Percentiles rank a stretch among this genome's conserved stretches.
These are phyloP conservation scores for Pouteria glomerata DNA, from an alignment of 148 eudicot species.

Conservation along the genomic window DNA sequence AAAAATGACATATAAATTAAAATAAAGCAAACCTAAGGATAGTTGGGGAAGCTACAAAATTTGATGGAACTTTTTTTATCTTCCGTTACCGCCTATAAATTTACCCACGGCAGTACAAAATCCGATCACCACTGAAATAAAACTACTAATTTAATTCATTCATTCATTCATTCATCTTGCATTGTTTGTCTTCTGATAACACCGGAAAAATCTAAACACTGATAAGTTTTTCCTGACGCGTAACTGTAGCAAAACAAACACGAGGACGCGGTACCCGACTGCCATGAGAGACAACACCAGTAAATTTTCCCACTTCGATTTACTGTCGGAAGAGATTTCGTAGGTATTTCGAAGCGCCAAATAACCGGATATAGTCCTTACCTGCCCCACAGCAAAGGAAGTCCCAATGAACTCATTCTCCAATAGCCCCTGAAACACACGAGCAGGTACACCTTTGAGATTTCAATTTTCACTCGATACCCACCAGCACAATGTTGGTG, in stretches of 20 bases:
- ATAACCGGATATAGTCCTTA: slow-evolving; percentile 74
- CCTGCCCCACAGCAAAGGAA: slow-evolving; percentile 80
- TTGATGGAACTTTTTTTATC: too few relatives aligned
- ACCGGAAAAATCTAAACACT: slow-evolving; percentile 30
- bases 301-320: slow-evolving; percentile 77
- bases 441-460: too few relatives aligned
- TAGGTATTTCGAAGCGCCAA: slow-evolving; percentile 74
- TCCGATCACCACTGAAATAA: too few relatives aligned
- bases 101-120: too few relatives aligned
- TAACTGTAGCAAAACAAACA: slow-evolving; percentile 53
- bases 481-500: too few relatives aligned
- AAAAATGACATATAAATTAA: too few relatives aligned
- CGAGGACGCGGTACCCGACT: slow-evolving; percentile 64
- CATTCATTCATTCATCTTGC: slow-evolving; percentile 45
- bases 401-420: slow-evolving; percentile 83
- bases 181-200: slow-evolving; percentile 31
- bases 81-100: too few relatives aligned
- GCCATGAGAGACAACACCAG: slow-evolving; percentile 80
- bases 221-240: slow-evolving; percentile 35
- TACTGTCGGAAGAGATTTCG: slow-evolving; percentile 48
- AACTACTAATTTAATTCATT: too few relatives aligned
- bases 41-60: too few relatives aligned
- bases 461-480: too few relatives aligned
- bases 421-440: slow-evolving; percentile 67
- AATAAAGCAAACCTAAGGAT: too few relatives aligned